Conservation (phyloP, 306 rosid genomes). For the Fragaria iinumae region DNA sequence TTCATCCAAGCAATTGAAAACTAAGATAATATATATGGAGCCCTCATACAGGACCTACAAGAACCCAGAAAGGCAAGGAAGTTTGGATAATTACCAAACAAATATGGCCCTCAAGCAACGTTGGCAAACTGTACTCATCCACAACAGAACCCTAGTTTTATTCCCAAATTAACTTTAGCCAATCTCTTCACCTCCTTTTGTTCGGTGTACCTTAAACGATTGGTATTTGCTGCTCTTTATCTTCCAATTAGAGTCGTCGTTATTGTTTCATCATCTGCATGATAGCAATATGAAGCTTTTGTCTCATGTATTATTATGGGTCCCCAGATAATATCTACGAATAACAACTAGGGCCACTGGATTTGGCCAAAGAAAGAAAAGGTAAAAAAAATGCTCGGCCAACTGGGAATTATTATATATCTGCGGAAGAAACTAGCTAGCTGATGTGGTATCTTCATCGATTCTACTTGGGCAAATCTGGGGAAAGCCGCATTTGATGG, state of each 20-base stretch:
- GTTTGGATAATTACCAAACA: neutral
- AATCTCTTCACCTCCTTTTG: neutral
- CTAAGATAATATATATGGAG: neutral
- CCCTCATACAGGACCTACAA: neutral
- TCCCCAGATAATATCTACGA: neutral
- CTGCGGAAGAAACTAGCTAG: too few relatives aligned
- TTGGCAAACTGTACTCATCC: constrained; percentile 8
- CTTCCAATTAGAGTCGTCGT: neutral
- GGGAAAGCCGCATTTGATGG: neutral
- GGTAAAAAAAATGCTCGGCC: neutral
- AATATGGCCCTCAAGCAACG: constrained; percentile 5
- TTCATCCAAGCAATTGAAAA: constrained; percentile 8
- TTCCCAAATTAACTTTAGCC: neutral
- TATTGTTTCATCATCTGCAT: neutral
- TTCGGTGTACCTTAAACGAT: constrained; percentile 7
- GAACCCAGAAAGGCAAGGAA: neutral
- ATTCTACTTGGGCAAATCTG: too few relatives aligned
- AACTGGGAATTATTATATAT: neutral
- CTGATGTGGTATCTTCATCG: too few relatives aligned
- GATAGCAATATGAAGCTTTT: neutral
- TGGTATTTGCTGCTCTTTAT: neutral
- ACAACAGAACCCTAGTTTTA: neutral
- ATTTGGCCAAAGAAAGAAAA: neutral
- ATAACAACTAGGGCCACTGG: neutral
- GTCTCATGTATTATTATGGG: neutral